Base-by-base conservation (phyloP, 179 eudicot genomes). In the Gypsophila paniculata region DNA sequence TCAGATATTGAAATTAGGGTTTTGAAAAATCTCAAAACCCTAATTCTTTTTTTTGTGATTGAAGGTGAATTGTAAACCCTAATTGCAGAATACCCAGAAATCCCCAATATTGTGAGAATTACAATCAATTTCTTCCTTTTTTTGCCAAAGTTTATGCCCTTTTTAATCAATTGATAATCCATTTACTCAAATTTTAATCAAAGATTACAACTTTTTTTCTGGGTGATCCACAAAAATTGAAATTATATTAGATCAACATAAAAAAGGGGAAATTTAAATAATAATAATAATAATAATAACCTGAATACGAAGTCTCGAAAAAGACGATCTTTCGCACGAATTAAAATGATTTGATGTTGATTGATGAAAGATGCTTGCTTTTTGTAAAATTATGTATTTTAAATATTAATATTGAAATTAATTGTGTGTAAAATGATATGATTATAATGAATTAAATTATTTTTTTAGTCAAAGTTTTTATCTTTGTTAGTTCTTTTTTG, bases 61-160 rank as follows among this genome's bases (percentile, higher is more conserved):
- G 85, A 80, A n/a, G 98, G 97, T 2, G 44, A 86, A 82, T 88
- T 80, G 71, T 88, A 89, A 78, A 83, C 83, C 77, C 63, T 85
- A 70, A 80, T 89, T 8, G 64, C 87, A 48, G 89, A 91, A 81
- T 87, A 93, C 14, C 88, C 80, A 53, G 91, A 76, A n/a, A 83
- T 65, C 68, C 93, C 93, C 64, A 88, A 66, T 68, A 90, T 88
- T 59, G 87, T 92, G 53, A 89, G 71, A 10, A 86, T 42, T 69
- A 85, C 17, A 74, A 83, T 83, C 96, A 87, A 94, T 55, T 80
- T 89, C 75, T 75, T 88, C 78, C 74, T 91, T 79, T 65, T 91
- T 19, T 67, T 72, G 8, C 86, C 52, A 23, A 83, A 81, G 23
- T 79, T 77, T 19, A 80, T 78, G 69, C 85, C 85, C 76, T 74